Evolutionary conservation across 306 rosid genomes (phyloP), one percentile per base, ranked within the genome.

Genomic region (Lathyrus oleraceus): DNA sequence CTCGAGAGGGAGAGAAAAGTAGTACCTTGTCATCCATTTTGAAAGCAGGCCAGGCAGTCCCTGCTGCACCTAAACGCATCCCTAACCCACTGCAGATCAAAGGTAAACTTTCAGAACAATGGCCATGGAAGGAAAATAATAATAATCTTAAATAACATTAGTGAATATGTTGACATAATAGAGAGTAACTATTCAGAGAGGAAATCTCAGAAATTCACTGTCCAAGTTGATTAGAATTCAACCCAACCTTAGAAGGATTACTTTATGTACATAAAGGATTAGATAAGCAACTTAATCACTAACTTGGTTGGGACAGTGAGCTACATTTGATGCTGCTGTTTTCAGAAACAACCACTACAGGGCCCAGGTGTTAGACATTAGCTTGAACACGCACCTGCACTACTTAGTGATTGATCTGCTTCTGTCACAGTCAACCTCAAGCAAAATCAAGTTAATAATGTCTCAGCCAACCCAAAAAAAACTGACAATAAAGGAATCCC

Each of bases 11-110:
- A 27, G 36, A 27, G 30, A 17, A 69, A 21, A 69, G 38, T 1
- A 11, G 51, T 84, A 94, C 99, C 99, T 94, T 94, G 74, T 94
- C 95, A 9, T 97, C 98, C 38, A 88, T 87, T 82, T 91, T 91
- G 83, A 94, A 94, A 16, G 92, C 68, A 69, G 97, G 32, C 8
- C 36, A 32, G 9, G 92, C 70, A 94, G 89, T 56, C 99, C 99
- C 81, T 89, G 66, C 87, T 13, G 75, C 99, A 91, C 69, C 99
- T 91, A 69, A 94, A 89, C 70, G 96, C 99, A 77, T 94, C 99
- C 35, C 97, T 10, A 94, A 83, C 11, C 96, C 97, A 86, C 99
- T 94, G 95, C 81, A 84, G 54, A 53, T 67, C 4, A 76, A 39
- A 77, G 16, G 60, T 59, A 73, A 73, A 15, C 68, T 76, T 71